These are phyloP conservation scores for Corylus avellana DNA, from an alignment of 306 rosid species.

Conservation along the genomic window DNA sequence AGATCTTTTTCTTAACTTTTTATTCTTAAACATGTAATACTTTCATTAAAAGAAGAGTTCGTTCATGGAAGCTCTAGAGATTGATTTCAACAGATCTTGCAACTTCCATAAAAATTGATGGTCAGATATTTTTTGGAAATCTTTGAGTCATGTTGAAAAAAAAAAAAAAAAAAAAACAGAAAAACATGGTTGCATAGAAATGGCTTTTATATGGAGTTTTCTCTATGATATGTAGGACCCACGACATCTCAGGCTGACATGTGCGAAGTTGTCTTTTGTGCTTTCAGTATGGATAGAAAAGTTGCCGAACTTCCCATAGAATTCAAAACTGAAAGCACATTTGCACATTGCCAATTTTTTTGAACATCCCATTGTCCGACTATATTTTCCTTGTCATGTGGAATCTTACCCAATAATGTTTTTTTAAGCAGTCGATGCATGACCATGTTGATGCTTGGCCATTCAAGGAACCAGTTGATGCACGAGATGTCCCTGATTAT, in stretches of 20 bases:
- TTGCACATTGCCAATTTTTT: not conserved
- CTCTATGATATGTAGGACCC: constrained; percentile 2
- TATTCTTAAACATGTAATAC: constrained; percentile 5
- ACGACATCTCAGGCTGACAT: not conserved
- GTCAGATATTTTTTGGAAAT: not conserved
- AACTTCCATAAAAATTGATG: not conserved
- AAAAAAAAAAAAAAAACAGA: not conserved
- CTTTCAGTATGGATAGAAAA: not conserved
- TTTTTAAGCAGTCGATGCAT: constrained; percentile 59
- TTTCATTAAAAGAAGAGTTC: constrained; percentile 4
- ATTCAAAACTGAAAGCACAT: not conserved
- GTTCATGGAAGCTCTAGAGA: not conserved
- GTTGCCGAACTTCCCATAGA: not conserved
- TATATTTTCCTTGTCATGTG: not conserved
- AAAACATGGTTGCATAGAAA: constrained; percentile 4
- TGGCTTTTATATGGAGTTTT: not conserved
- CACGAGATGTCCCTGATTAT: constrained; percentile 94
- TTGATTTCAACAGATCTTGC: constrained; percentile 1
- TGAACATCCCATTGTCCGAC: not conserved
- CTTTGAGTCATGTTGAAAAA: not conserved
- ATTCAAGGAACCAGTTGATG: constrained; percentile 94
- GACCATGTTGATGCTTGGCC: constrained; percentile 97
- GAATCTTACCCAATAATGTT: constrained; percentile 20
- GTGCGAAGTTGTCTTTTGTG: not conserved
- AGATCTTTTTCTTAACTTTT: constrained; percentile 12